Evolutionary conservation across 345 rosid genomes (phyloP).

Genomic region (Gossypium bickii): DNA sequence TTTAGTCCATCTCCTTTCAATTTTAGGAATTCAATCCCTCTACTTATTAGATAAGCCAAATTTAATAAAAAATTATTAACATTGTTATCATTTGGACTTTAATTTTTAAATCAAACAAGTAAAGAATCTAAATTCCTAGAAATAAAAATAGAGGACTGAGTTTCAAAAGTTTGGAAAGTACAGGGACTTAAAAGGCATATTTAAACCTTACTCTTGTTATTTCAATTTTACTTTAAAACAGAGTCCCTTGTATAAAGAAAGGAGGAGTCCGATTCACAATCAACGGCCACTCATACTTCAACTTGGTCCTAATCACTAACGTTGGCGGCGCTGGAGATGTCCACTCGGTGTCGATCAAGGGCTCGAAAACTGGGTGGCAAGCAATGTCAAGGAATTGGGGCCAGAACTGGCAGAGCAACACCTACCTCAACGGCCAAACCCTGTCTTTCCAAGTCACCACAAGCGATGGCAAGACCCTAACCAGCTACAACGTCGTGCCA

Average conservation of each 20-base stretch:
- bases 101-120: too few species aligned
- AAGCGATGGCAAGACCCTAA: slow-evolving; percentile 71
- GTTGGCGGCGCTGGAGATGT: slow-evolving; percentile 91
- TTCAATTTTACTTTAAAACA: slow-evolving; percentile 20
- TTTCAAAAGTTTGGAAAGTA: too few species aligned
- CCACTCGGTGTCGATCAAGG: slow-evolving; percentile 70
- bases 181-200: too few species aligned
- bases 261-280: slow-evolving; percentile 87
- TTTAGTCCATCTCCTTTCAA: too few species aligned
- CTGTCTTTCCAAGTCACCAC: slow-evolving; percentile 87
- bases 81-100: too few species aligned
- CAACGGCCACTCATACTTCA: slow-evolving; percentile 95
- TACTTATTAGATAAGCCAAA: too few species aligned
- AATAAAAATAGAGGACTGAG: too few species aligned
- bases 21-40: too few species aligned
- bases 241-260: slow-evolving; percentile 81
- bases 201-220: too few species aligned
- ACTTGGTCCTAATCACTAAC: slow-evolving; percentile 71
- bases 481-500: slow-evolving; percentile 55
- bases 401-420: slow-evolving; percentile 97
- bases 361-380: slow-evolving; percentile 83
- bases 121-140: too few species aligned
- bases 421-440: slow-evolving; percentile 69
- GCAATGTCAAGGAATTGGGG: slow-evolving; percentile 99
- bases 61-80: too few species aligned